These are phyloP conservation scores for Aegilops speltoides DNA, from an alignment of 176 grass and related monocot genomes.

Conservation along the genomic window DNA sequence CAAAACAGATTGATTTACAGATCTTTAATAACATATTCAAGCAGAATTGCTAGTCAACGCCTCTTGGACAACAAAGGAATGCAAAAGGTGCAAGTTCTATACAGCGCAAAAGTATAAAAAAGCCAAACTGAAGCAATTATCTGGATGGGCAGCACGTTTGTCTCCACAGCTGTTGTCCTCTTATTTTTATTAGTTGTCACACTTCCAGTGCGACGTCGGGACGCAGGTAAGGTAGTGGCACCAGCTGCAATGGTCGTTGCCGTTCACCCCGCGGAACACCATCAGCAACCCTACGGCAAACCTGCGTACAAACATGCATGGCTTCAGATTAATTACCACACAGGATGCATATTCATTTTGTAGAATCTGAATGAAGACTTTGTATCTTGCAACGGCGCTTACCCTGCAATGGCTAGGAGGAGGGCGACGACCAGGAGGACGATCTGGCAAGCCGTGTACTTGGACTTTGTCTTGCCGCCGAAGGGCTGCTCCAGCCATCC, in stretches of 20 bases:
- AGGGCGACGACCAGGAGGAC: slow-evolving; percentile 47
- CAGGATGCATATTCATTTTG: no score
- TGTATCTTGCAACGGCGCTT: neutral
- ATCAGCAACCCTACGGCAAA: slow-evolving; percentile 53
- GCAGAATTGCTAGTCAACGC: neutral
- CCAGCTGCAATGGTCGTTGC: slow-evolving; percentile 79
- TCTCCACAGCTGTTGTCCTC: slow-evolving; percentile 4
- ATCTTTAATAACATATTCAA: neutral
- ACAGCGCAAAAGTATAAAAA: neutral
- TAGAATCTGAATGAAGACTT: neutral
- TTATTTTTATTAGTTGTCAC: slow-evolving; percentile 38
- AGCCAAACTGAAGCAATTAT: neutral
- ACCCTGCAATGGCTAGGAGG: slow-evolving; percentile 54
- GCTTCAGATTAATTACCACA: neutral
- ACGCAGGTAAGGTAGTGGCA: slow-evolving; percentile 84
- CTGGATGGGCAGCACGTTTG: slow-evolving; percentile 19
- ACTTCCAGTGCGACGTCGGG: slow-evolving; percentile 74
- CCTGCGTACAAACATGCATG: slow-evolving; percentile 21
- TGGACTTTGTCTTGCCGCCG: slow-evolving; percentile 33
- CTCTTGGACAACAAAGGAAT: neutral
- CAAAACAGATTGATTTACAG: neutral
- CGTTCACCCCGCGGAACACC: slow-evolving; percentile 60
- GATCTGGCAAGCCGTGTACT: slow-evolving; percentile 65
- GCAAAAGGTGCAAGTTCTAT: slow-evolving; percentile 11
- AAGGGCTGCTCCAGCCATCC: slow-evolving; percentile 53